Evolutionary conservation across 805 yeast species (phyloP).

Genomic region (Allodekkera sacchari): DNA sequence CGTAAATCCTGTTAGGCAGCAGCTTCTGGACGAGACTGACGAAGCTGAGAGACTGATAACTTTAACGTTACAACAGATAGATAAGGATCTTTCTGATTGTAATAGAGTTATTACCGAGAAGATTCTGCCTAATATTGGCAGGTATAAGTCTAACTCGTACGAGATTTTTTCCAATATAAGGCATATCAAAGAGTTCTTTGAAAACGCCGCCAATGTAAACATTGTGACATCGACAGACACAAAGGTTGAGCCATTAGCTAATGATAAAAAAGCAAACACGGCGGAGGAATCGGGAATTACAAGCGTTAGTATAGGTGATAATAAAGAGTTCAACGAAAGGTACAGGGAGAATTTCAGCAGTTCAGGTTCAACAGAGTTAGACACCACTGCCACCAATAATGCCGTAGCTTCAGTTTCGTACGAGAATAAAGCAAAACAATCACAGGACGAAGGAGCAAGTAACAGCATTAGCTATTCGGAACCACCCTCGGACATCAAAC

Average conservation of each 20-base stretch:
- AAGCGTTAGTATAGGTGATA: no score
- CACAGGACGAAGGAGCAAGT: no score
- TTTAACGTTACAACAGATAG: constrained; percentile 67
- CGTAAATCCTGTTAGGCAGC: constrained; percentile 7
- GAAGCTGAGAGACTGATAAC: constrained; percentile 75
- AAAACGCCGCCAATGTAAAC: constrained; percentile 31
- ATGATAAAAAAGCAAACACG: neutral
- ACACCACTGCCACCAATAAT: no score
- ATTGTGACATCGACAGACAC: constrained; percentile 12
- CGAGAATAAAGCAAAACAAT: no score
- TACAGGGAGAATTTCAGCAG: no score
- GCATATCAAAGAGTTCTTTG: constrained; percentile 75
- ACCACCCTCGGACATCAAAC: neutral
- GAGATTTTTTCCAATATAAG: constrained; percentile 58
- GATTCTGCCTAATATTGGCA: constrained; percentile 58
- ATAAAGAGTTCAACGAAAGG: neutral
- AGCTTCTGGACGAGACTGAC: constrained; percentile 39
- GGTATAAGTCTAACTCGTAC: constrained; percentile 49
- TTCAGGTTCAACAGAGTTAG: no score
- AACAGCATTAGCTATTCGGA: no score
- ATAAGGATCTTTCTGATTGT: constrained; percentile 59
- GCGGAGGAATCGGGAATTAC: no score
- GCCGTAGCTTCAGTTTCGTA: no score
- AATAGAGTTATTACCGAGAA: constrained; percentile 60
- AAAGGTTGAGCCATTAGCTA: neutral